These are phyloP conservation scores for Suillus cothurnatus DNA, from an alignment of 768 basidiomycete genomes.

Conservation along the genomic window DNA sequence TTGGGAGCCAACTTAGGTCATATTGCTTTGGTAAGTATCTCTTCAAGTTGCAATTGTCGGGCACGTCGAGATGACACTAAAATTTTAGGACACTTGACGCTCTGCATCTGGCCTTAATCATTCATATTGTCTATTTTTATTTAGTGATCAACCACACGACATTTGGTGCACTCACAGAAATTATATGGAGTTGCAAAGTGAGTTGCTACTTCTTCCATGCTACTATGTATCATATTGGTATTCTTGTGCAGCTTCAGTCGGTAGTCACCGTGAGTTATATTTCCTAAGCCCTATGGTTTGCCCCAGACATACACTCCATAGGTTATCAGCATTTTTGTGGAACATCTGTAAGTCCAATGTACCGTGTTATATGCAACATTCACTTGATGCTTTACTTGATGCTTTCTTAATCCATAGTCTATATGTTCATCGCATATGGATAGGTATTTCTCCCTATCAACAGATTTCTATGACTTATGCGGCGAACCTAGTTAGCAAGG, in stretches of 20 bases:
- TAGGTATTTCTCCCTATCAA: not conserved
- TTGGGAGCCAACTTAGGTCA: not conserved
- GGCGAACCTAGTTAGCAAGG: not conserved
- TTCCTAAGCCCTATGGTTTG: no score
- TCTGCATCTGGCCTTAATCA: slow-evolving; percentile 37
- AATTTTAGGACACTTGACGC: slow-evolving; percentile 36
- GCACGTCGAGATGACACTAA: not conserved
- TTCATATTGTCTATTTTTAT: slow-evolving; percentile 40
- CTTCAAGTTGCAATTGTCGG: not conserved
- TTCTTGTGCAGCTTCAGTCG: not conserved
- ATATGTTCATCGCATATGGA: no score
- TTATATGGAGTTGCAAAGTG: slow-evolving; percentile 29
- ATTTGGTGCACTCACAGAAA: slow-evolving; percentile 26
- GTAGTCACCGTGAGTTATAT: not conserved
- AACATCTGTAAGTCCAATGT: not conserved
- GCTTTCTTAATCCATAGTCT: not conserved
- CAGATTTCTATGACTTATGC: no score
- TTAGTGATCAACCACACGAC: slow-evolving; percentile 36
- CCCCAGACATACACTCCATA: no score
- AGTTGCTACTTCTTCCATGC: not conserved
- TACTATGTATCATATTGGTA: not conserved
- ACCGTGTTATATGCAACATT: not conserved
- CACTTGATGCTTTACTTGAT: not conserved
- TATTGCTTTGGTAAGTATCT: not conserved
- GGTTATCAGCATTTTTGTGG: not conserved